Evolutionary conservation across 208 protist genomes (phyloP).

Genomic region (Wallacemonas sp.): DNA sequence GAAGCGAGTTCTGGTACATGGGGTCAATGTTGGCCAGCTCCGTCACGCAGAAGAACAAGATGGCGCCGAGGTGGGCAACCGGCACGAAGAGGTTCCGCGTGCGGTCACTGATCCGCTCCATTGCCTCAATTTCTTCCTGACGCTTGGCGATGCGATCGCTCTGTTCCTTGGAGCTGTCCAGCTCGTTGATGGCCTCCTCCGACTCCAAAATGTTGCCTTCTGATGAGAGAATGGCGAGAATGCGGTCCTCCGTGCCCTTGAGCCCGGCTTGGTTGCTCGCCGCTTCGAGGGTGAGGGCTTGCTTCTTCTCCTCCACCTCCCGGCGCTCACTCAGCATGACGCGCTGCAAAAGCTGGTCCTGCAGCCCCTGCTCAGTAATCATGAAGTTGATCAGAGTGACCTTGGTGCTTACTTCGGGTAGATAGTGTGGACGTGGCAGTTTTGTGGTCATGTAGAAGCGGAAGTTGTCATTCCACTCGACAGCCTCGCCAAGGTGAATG

Average conservation of each 20-base stretch:
- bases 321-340: conserved; percentile 94
- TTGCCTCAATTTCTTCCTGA: conserved; percentile 94
- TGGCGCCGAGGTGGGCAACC: conserved; percentile 93
- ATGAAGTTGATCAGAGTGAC: conserved; percentile 97
- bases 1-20: conserved; percentile 98
- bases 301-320: conserved; percentile 96
- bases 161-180: conserved; percentile 95
- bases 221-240: conserved; percentile 89
- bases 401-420: conserved; percentile 97
- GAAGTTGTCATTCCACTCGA: conserved; percentile 96
- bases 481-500: conserved; percentile 96
- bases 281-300: conserved; percentile 91
- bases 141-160: conserved; percentile 95
- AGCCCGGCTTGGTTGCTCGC: conserved; percentile 89
- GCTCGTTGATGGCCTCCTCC: conserved; percentile 93
- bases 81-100: conserved; percentile 94
- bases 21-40: conserved; percentile 96
- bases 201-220: conserved; percentile 95
- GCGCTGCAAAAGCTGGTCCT: conserved; percentile 95
- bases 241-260: conserved; percentile 90
- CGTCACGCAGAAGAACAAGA: conserved; percentile 98
- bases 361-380: conserved; percentile 95
- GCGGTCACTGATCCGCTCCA: conserved; percentile 96
- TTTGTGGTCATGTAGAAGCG: conserved; percentile 98
- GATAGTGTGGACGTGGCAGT: conserved; percentile 97